Evolutionary conservation across 192 early-diverging fungal species (phyloP), one percentile per base, ranked within the genome.

Genomic region (Podila verticillata): DNA sequence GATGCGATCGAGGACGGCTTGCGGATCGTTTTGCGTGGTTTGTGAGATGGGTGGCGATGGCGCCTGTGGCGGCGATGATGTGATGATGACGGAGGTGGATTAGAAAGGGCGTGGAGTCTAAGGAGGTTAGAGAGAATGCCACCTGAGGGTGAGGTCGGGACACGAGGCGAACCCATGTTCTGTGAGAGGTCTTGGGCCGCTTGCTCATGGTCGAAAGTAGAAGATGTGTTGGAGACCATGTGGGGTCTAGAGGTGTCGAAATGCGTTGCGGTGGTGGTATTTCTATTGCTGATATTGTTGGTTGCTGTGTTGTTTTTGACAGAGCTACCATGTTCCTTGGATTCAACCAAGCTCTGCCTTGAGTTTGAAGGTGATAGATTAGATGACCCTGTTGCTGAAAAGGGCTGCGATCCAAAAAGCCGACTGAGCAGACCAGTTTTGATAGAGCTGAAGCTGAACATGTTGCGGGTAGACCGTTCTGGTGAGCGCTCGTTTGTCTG

Each of bases 101-200:
- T 39, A 2, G 70, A 72, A 7, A 80, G 61, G 24, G 65, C 70
- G 12, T 80, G 77, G 5, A 80, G 31, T 44, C 70, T 67, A 51
- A 80, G 65, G 10, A 80, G 36, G 47, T 80, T 80, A 4, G 77
- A 80, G 8, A 80, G 70, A 26, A 80, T 80, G 17, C 77, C 77
- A 28, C 77, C 77, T 17, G 70, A 64, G 15, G 31, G 54, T 6
- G 77, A 19, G 7, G 61, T 35, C 9, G 17, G 22, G 2, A 48
- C 20, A 34, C 65, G 65, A 22, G 29, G 48, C 5, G 68, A 24
- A 3, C 49, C 48, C 8, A 71, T 70, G 29, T 70, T 66, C 7
- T 22, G 44, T 20, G 65, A 47, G 29, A 72, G 31, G 9, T 57
- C 57, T 3, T 68, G 59, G 3, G 58, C 61, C 9, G 49, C 26